Percentiles rank a stretch among this genome's conserved stretches.
These are phyloP conservation scores for Kodamaea sp. DNA, from an alignment of 1,139 yeast species.

Conservation along the genomic window DNA sequence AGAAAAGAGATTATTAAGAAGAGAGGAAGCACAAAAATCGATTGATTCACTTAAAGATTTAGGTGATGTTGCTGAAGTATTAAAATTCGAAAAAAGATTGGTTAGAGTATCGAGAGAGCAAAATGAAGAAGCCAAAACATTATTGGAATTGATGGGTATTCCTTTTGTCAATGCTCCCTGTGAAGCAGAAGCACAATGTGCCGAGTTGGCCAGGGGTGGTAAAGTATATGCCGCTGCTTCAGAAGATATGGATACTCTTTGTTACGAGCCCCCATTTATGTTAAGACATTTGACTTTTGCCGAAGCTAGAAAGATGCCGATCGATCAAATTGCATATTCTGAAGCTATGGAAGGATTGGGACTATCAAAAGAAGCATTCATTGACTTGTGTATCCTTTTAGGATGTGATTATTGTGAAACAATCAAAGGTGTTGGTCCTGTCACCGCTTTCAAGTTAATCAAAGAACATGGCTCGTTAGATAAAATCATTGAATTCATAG, in stretches of 20 bases:
- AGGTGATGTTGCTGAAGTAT: slow-evolving; percentile 73
- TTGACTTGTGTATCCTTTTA: slow-evolving; percentile 85
- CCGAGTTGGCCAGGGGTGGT: slow-evolving; percentile 82
- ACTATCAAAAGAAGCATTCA: slow-evolving; percentile 67
- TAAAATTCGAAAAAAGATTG: slow-evolving; percentile 78
- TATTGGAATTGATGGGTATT: slow-evolving; percentile 86
- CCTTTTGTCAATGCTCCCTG: slow-evolving; percentile 94
- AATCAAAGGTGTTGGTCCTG: slow-evolving; percentile 93
- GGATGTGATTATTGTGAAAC: slow-evolving; percentile 98
- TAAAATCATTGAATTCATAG: slow-evolving; percentile 63
- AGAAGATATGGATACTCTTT: slow-evolving; percentile 97
- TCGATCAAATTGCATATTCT: slow-evolving; percentile 72
- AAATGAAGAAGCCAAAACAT: slow-evolving; percentile 85
- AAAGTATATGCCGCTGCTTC: slow-evolving; percentile 96
- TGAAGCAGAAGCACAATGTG: slow-evolving; percentile 99
- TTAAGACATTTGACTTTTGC: slow-evolving; percentile 89
- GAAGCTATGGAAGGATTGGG: slow-evolving; percentile 74
- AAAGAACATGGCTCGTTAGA: slow-evolving; percentile 83
- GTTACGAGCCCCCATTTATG: slow-evolving; percentile 81
- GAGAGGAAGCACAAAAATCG: slow-evolving; percentile 80
- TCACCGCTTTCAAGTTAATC: slow-evolving; percentile 83
- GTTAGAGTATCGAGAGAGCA: slow-evolving; percentile 87
- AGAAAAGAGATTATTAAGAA: slow-evolving; percentile 73
- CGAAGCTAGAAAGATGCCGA: slow-evolving; percentile 89
- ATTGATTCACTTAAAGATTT: slow-evolving; percentile 73